Evolutionary conservation across 2,329 filamentous ascomycete species (phyloP), one percentile per base, ranked within the genome.

Genomic region (Xylaria sp.): DNA sequence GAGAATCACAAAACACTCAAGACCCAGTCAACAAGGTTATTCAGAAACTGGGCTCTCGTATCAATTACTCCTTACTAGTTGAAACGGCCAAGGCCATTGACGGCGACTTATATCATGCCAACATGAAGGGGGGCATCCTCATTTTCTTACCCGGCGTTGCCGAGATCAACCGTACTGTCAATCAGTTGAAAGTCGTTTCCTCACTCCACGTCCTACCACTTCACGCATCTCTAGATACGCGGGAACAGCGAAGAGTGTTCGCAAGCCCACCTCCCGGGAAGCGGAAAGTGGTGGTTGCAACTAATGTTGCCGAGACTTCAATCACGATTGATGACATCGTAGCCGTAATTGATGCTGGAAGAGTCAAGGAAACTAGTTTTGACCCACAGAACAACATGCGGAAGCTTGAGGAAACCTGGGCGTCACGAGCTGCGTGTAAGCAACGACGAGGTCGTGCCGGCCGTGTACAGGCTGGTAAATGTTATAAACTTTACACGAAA

Each of bases 281-380:
- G 77, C 85, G 95, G 35, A 99, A 99, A 77, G 87, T 99, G 11
- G 91, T 99, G 33, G 91, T 94, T 6, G 92, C 95, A 1, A 99
- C 95, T 44, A 99, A 99, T 71, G 94, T 99, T 2, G 95, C 95
- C 1, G 95, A 99, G 75, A 99, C 95, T 0, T 98, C 95, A 2
- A 98, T 99, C 74, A 99, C 95, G 0, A 99, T 99, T 62, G 93
- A 97, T 73, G 95, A 99, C 73, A 91, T 99, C 54, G 91, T 98
- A 2, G 94, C 92, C 2, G 95, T 99, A 46, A 94, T 99, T 65
- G 95, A 99, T 74, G 95, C 90, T 10, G 95, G 95, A 27, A 89
- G 92, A 54, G 95, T 99, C 62, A 99, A 99, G 73, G 94, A 99
- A 76, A 99, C 93, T 0, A 94, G 91, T 73, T 98, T 93, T 70